These are phyloP conservation scores for Backusella sp. DNA, from an alignment of 192 early-diverging fungal genomes.

Conservation along the genomic window DNA sequence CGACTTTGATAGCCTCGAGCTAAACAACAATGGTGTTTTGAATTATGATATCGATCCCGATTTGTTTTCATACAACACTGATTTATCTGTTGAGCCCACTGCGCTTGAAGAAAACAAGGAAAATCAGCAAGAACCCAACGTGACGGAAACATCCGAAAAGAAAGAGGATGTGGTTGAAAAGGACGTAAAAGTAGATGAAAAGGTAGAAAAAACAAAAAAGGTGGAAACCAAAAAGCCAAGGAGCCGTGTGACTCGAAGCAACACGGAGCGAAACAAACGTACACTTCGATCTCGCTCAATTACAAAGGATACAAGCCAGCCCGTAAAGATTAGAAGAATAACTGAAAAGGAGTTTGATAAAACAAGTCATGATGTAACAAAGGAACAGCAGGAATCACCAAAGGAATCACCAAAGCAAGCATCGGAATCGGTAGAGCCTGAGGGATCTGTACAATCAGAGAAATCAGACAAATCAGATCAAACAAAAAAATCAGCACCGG, in stretches of 20 bases:
- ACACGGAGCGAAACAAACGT: background rate
- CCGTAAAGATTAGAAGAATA: background rate
- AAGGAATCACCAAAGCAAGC: background rate
- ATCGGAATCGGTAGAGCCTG: background rate
- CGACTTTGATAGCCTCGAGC: slow-evolving; percentile 41
- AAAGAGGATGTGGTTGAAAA: background rate
- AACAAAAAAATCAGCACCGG: background rate
- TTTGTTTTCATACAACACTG: slow-evolving; percentile 45
- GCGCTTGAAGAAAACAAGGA: background rate
- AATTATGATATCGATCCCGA: slow-evolving; percentile 44
- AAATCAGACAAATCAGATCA: background rate
- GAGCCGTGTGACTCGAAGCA: background rate
- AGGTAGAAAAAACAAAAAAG: background rate
- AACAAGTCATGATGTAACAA: slow-evolving; percentile 10
- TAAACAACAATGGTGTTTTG: slow-evolving; percentile 40
- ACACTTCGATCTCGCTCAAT: background rate
- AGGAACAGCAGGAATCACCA: background rate
- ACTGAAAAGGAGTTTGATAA: background rate
- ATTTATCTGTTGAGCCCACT: slow-evolving; percentile 5
- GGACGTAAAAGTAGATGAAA: too few species aligned
- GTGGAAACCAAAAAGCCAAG: background rate
- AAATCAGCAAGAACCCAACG: background rate
- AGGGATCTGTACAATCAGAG: background rate
- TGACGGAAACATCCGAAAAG: background rate
- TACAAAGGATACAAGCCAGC: background rate